Evolutionary conservation across 176 grass and related monocot species (phyloP), one percentile per base, ranked within the genome.

Genomic region (Musa troglodytarum): DNA sequence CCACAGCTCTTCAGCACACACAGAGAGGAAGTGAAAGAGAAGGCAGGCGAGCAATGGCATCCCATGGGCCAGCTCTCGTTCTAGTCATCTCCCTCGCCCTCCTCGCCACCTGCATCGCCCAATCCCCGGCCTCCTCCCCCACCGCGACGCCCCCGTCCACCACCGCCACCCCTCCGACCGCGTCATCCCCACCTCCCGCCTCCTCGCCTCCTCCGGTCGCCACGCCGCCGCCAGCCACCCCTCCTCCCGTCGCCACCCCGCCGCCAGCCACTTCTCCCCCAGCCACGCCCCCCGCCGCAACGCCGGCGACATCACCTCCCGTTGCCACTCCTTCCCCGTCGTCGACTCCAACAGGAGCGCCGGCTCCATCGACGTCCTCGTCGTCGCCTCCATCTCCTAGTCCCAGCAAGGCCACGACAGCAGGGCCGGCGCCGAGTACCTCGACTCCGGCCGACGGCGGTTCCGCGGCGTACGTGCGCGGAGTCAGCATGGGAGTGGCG

Each of bases 101-200:
- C 75, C 54, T 80, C 71, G 82, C 79, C 63, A 34, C 77, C 13
- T 65, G 23, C 82, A 74, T 74, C 78, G 82, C 82, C 54, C 82
- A 84, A 68, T 29, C 82, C 2, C 64, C 64, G 11, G 64, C 64
- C 11, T 9, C 71, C 19, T 15, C 71, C 52, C 52, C 71, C 10
- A 50, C 65, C n/a, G 61, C 64, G 9, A 2, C 13, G 16, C 51
- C 71, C 5, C 51, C 71, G 0, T 11, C 52, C 51, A 49, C 69
- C 50, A 50, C 69, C 50, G 19, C 19, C 49, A 49, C 68, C 15
- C 68, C 68, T 19, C 68, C 68, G 7, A 16, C 68, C 68, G 7
- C 68, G 2, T 50, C 68, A 16, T n/a, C 68, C 1, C 68, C 68
- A 22, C 69, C 69, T n/a, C 67, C 69, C 19, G n/a, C 50, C 8